These are phyloP conservation scores for Alternaria sp. DNA, from an alignment of 2,329 filamentous ascomycete species.

Conservation along the genomic window DNA sequence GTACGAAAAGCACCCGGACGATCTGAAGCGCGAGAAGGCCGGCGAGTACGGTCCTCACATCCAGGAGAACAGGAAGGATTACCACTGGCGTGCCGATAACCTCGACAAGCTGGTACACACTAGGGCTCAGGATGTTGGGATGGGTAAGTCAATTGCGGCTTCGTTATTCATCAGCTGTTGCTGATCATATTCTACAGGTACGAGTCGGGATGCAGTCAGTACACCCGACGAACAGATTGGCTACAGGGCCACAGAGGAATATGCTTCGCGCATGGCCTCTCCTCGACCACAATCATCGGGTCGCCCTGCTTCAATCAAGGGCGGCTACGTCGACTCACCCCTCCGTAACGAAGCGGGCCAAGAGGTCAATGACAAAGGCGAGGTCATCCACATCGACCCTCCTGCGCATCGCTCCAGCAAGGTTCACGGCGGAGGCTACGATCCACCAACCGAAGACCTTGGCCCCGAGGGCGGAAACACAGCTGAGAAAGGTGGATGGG, in stretches of 20 bases:
- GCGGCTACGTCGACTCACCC: constrained; percentile 57
- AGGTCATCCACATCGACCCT: constrained; percentile 80
- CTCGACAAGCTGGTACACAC: constrained; percentile 88
- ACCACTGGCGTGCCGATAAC: constrained; percentile 86
- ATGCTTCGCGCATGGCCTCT: constrained; percentile 76
- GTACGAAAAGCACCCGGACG: constrained; percentile 90
- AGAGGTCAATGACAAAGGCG: constrained; percentile 59
- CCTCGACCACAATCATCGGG: constrained; percentile 63
- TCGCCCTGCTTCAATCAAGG: constrained; percentile 55
- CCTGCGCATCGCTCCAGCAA: constrained; percentile 57
- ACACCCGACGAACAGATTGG: constrained; percentile 92
- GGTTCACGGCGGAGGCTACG: constrained; percentile 57
- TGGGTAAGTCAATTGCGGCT: constrained; percentile 54
- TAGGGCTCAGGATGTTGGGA: constrained; percentile 56
- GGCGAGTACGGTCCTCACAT: constrained; percentile 67
- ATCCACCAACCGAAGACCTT: constrained; percentile 60
- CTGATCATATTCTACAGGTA: constrained; percentile 64
- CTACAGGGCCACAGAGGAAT: constrained; percentile 86
- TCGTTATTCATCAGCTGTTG: constrained; percentile 49
- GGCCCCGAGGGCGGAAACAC: constrained; percentile 55
- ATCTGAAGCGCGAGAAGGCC: constrained; percentile 74
- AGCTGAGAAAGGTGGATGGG: constrained; percentile 56
- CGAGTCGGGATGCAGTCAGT: constrained; percentile 66
- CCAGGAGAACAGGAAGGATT: constrained; percentile 70
- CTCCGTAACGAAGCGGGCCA: constrained; percentile 57